Base-by-base conservation (phyloP, 23 red algal genomes). In the Gracilaria caudata region DNA sequence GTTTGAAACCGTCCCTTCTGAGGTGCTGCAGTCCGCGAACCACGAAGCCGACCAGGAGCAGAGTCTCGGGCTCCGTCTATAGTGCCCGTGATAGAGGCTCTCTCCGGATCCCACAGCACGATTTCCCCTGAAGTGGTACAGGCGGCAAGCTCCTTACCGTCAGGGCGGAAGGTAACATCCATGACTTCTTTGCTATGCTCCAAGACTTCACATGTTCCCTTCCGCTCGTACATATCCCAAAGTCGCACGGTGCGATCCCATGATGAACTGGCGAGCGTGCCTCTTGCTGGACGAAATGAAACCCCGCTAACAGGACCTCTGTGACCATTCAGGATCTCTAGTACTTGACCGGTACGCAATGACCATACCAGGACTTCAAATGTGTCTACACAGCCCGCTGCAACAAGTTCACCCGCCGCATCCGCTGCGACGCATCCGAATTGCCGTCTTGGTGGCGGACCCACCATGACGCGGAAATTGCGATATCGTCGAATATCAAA, bases 161-260 rank as follows among this genome's bases (percentile, higher is more conserved):
- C 92, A 55, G 97, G 97, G 33, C 93, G 86, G 75, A 87, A 99
- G 13, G 83, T 59, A 33, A 99, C 81, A 41, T 80, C 64, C 70
- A 99, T 85, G 13, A 96, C 94, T 68, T 99, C 93, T 56, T 95
- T 95, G 80, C 80, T 80, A 53, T 96, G 91, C 38, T 87, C 82
- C 39, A 99, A 59, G 45, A 79, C 79, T 75, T 94, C 86, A 36
- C 83, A 80, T 12, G 75, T 59, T 21, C 86, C 93, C 73, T 86
- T 88, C 40, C 81, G 53, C 11, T 94, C 89, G 83, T 95, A 95
- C 87, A 99, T 90, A 70, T 95, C 82, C 97, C 90, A 95, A 12
- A 99, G 54, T 12, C 92, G 92, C 28, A 99, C 94, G 30, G 93
- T 95, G 49, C 91, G 89, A 83, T 99, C 97, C 97, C 97, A 99